Evolutionary conservation across 495 filamentous ascomycete genomes (phyloP).

Genomic region (Gamarada debralockiae): DNA sequence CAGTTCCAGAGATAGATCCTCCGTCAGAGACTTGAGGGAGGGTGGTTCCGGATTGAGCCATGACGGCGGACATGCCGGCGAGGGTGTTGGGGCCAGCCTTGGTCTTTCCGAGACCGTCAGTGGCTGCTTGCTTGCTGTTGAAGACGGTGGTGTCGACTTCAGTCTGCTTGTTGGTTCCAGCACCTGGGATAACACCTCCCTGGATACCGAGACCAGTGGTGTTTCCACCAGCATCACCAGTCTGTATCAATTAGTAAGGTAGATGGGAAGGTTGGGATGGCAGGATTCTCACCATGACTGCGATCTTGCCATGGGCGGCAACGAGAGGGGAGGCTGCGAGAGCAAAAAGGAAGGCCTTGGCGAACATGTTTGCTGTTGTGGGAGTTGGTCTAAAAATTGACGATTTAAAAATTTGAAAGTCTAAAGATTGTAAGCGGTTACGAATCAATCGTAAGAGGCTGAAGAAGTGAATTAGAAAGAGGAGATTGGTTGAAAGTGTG

Average conservation of each 20-base stretch:
- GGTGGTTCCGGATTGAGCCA: constrained; percentile 30
- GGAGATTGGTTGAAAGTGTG: constrained; percentile 11
- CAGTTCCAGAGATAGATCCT: constrained; percentile 31
- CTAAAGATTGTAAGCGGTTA: constrained; percentile 22
- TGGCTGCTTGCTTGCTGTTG: constrained; percentile 14
- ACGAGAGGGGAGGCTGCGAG: constrained; percentile 25
- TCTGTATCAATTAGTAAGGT: constrained; percentile 17
- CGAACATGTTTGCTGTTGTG: constrained; percentile 17
- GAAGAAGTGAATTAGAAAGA: constrained; percentile 16
- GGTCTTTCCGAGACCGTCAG: constrained; percentile 24
- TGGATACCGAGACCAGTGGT: constrained; percentile 25
- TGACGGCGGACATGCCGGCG: constrained; percentile 23
- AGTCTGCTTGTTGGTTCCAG: constrained; percentile 21
- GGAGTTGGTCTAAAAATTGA: constrained; percentile 4
- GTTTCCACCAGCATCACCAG: constrained; percentile 27
- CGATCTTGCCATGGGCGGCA: constrained; percentile 26
- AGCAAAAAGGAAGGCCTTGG: constrained; percentile 22
- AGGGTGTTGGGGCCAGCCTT: constrained; percentile 20
- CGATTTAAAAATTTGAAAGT: constrained; percentile 4
- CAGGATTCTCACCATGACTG: constrained; percentile 19
- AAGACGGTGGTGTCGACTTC: constrained; percentile 28
- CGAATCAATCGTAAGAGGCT: constrained; percentile 26
- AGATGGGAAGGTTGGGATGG: background rate
- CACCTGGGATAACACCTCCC: constrained; percentile 22
- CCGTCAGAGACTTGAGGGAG: constrained; percentile 33